Evolutionary conservation across 495 filamentous ascomycete genomes (phyloP).

Genomic region (Symbiotaphrina buchneri): DNA sequence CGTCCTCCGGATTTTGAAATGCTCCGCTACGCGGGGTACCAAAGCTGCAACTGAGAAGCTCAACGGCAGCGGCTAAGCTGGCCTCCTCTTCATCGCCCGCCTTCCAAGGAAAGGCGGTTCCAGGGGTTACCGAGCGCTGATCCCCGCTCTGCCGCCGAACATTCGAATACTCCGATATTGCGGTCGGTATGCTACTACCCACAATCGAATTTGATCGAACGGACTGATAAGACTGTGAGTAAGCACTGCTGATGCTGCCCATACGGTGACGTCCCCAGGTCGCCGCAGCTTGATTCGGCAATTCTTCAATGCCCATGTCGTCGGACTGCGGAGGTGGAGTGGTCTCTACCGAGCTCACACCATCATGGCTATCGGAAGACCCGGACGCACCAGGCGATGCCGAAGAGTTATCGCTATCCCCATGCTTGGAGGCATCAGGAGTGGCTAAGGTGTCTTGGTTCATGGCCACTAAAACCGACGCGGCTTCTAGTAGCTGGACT

Average conservation of each 20-base stretch:
- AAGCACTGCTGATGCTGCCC: constrained; percentile 42
- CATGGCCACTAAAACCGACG: constrained; percentile 85
- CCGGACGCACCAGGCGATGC: constrained; percentile 58
- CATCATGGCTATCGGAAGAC: constrained; percentile 52
- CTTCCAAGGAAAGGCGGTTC: constrained; percentile 19
- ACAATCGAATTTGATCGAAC: constrained; percentile 29
- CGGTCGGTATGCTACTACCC: constrained; percentile 17
- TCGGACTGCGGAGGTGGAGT: constrained; percentile 38
- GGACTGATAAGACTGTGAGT: constrained; percentile 75
- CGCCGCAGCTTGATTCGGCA: no score
- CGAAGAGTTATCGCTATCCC: constrained; percentile 59
- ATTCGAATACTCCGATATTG: constrained; percentile 8
- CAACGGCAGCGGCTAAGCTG: constrained; percentile 73
- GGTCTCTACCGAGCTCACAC: constrained; percentile 32
- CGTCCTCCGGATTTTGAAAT: constrained; percentile 39
- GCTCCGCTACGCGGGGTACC: constrained; percentile 55
- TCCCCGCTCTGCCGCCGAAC: constrained; percentile 10
- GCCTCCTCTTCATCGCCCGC: constrained; percentile 49
- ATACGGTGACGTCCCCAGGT: no score
- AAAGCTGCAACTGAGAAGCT: constrained; percentile 75
- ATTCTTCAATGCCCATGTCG: constrained; percentile 14
- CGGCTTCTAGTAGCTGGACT: constrained; percentile 90
- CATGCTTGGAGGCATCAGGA: constrained; percentile 36
- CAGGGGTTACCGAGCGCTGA: constrained; percentile 16
- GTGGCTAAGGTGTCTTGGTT: constrained; percentile 38